Evolutionary conservation across 441 rosid species (phyloP).

Genomic region (Flueggea neowawraea): DNA sequence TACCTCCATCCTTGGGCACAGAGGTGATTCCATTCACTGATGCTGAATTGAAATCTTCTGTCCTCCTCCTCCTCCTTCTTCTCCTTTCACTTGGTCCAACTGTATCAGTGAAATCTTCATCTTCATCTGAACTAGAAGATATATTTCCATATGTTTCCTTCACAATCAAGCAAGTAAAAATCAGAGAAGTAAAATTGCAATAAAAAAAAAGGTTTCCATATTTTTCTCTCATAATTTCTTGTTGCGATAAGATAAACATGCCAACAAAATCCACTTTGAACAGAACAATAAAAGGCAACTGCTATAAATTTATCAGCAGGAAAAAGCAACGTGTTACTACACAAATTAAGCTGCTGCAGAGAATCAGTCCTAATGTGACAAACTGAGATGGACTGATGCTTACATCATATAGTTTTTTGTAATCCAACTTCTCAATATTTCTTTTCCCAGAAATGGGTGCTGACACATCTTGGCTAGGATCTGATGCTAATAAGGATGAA

Average conservation of each 20-base stretch:
- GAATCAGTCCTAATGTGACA: no score
- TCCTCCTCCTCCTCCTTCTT: slow-evolving; percentile 23
- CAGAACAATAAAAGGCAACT: background rate
- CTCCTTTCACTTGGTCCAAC: slow-evolving; percentile 22
- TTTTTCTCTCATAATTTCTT: no score
- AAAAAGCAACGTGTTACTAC: background rate
- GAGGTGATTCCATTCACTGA: slow-evolving; percentile 31
- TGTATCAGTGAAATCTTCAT: slow-evolving; percentile 56
- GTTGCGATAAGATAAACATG: no score
- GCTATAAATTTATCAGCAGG: slow-evolving; percentile 9
- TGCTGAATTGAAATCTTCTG: slow-evolving; percentile 16
- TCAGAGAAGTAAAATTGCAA: slow-evolving; percentile 1
- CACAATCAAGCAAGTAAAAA: slow-evolving; percentile 18
- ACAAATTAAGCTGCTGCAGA: background rate
- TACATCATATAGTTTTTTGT: slow-evolving; percentile 89
- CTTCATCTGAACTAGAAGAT: slow-evolving; percentile 63
- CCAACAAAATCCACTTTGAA: background rate
- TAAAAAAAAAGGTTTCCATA: background rate
- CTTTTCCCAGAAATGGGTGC: slow-evolving; percentile 47
- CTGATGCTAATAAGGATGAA: slow-evolving; percentile 34
- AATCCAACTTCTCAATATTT: slow-evolving; percentile 72
- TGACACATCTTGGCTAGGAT: slow-evolving; percentile 33
- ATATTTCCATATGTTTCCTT: slow-evolving; percentile 77
- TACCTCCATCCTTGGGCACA: no score
- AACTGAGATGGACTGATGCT: slow-evolving; percentile 31